phyloP scores from a whole-genome alignment of 2,329 filamentous ascomycete species.

The Karstenula rhodostoma region DNA sequence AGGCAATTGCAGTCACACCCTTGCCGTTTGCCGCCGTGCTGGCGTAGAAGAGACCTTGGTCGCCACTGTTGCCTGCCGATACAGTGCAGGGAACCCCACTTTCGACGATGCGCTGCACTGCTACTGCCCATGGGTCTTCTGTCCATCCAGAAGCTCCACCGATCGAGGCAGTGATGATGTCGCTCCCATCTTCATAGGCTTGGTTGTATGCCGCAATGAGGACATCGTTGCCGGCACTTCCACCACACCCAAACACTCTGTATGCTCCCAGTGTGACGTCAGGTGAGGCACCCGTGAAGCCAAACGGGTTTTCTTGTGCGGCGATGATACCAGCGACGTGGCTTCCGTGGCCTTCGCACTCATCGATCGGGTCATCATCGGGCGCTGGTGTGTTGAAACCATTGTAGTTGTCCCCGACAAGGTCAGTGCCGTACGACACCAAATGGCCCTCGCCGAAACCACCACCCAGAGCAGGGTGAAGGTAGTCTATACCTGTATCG shows the following conservation, averaged over 20 bases:
- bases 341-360: constrained; percentile 66
- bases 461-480: constrained; percentile 69
- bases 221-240: constrained; percentile 66
- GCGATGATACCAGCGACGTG: constrained; percentile 66
- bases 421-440: constrained; percentile 65
- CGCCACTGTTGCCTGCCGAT: constrained; percentile 62
- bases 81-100: constrained; percentile 60
- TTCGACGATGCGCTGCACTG: constrained; percentile 53
- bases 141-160: constrained; percentile 45
- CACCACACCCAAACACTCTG: constrained; percentile 44
- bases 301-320: constrained; percentile 52
- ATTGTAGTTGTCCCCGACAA: constrained; percentile 62
- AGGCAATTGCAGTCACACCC: constrained; percentile 56
- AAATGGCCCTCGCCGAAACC: constrained; percentile 69
- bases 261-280: constrained; percentile 28
- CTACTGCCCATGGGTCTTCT: constrained; percentile 51
- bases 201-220: constrained; percentile 67
- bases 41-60: constrained; percentile 58
- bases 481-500: constrained; percentile 62
- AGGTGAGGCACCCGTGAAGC: constrained; percentile 32
- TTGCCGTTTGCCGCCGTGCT: constrained; percentile 52
- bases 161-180: constrained; percentile 50
- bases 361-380: constrained; percentile 61
- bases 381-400: constrained; percentile 53
- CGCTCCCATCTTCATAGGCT: constrained; percentile 61